Conservation (phyloP, 2,329 filamentous ascomycete genomes). For the Cladosporium phlei region DNA sequence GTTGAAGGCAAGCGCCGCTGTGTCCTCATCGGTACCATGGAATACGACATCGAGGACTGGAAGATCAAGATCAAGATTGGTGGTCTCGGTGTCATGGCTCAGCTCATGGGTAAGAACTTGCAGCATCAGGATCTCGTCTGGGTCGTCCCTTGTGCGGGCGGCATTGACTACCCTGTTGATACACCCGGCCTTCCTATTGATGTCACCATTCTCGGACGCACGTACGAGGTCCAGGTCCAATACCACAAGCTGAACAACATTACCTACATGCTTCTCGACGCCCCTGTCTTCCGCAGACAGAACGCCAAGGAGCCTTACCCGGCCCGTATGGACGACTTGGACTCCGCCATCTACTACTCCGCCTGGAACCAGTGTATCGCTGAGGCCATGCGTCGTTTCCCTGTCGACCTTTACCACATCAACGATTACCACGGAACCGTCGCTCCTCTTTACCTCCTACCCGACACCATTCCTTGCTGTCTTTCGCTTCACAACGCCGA, state of each 20-base stretch:
- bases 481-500: conserved; percentile 65
- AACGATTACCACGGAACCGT: conserved; percentile 62
- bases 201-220: conserved; percentile 56
- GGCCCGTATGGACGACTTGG: conserved; percentile 64
- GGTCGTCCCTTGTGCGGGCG: conserved; percentile 52
- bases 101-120: conserved; percentile 63
- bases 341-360: conserved; percentile 64
- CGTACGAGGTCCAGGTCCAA: conserved; percentile 59
- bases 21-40: conserved; percentile 65
- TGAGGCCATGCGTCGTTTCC: conserved; percentile 57
- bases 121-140: conserved; percentile 61
- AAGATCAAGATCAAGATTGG: conserved; percentile 68
- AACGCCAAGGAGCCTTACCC: conserved; percentile 61
- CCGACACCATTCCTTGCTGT: conserved; percentile 57
- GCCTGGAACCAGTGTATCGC: conserved; percentile 69
- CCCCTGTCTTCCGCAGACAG: conserved; percentile 62
- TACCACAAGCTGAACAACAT: conserved; percentile 62
- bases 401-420: conserved; percentile 61
- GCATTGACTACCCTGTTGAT: conserved; percentile 59
- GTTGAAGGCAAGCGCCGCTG: conserved; percentile 39
- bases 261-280: conserved; percentile 63
- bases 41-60: conserved; percentile 69
- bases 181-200: conserved; percentile 56
- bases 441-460: conserved; percentile 61
- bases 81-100: conserved; percentile 65